Evolutionary conservation across 495 filamentous ascomycete genomes (phyloP), one percentile per base, ranked within the genome.

Genomic region (Lindgomyces ingoldianus): DNA sequence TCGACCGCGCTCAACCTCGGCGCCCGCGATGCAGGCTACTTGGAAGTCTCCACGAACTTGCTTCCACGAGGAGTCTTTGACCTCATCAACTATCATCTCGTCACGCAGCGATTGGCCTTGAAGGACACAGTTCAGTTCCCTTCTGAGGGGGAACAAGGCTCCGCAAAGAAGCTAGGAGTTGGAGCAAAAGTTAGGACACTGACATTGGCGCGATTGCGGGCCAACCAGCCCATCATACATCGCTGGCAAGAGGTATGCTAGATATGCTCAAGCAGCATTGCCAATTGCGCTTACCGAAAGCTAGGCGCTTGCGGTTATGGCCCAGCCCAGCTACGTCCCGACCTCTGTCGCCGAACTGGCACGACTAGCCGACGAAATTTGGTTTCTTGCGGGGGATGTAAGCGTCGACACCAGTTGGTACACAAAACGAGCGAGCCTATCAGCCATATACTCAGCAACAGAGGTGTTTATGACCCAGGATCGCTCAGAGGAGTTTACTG

Each of bases 381-480:
- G 87, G 74, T 89, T 82, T 67, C 84, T 96, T 1, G 85, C 95
- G 0, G 91, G 91, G 44, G 95, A 97, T 73, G 77, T 77, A 3
- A 84, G 85, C 14, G 89, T 96, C 64, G 93, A 97, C 72, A 81
- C 85, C 0, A 83, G 82, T 11, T 98, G 94, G 94, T 98, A 98
- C 73, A 89, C 91, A 57, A 94, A 94, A 74, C 86, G 94, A 4
- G 84, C 87, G 4, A 85, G 84, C 1, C 79, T 98, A 4, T 84
- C 88, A 2, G 81, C 85, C 11, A 85, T 96, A 67, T 98, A 98
- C 72, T 89, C 91, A 24, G 88, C 74, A 1, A 69, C 73, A 50
- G 94, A 98, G 75, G 78, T 96, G 2, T 92, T 92, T 75, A 96
- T 97, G 93, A 98, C 91, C 16, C 88, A 88, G 46, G 95, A 98